Evolutionary conservation across 257 asterid genomes (phyloP).

Genomic region (Handroanthus guayacan): DNA sequence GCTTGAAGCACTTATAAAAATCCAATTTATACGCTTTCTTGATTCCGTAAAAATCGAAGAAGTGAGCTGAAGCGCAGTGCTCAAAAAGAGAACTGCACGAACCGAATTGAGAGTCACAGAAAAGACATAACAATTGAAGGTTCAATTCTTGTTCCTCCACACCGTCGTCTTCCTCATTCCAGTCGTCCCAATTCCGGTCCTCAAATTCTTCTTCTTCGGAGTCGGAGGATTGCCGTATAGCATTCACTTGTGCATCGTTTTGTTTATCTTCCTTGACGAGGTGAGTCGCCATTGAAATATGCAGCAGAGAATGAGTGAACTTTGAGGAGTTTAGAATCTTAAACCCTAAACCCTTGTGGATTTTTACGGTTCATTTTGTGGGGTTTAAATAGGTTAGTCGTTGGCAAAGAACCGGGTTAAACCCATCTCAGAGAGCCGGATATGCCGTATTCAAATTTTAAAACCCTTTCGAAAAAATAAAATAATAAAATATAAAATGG

Average conservation of each 20-base stretch:
- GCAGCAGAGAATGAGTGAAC: constrained; percentile 6
- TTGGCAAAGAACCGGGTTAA: neutral
- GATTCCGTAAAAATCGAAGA: constrained; percentile 61
- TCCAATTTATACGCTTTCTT: constrained; percentile 57
- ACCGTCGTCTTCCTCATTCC: constrained; percentile 51
- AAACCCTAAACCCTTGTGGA: constrained; percentile 40
- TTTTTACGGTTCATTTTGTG: constrained; percentile 18
- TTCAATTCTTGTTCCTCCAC: constrained; percentile 35
- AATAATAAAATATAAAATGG: too few species aligned
- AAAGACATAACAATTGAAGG: constrained; percentile 58
- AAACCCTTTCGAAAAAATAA: too few species aligned
- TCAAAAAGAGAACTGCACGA: constrained; percentile 62
- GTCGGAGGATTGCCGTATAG: constrained; percentile 31
- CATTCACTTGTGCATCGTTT: constrained; percentile 10
- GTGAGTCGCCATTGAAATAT: constrained; percentile 37
- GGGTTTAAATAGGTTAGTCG: neutral
- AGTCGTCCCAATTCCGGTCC: constrained; percentile 60
- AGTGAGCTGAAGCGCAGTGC: constrained; percentile 74
- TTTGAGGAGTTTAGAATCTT: constrained; percentile 12
- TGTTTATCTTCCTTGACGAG: constrained; percentile 30
- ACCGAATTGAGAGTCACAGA: constrained; percentile 61
- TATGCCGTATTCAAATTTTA: too few species aligned
- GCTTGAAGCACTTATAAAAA: constrained; percentile 82
- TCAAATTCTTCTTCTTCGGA: constrained; percentile 51
- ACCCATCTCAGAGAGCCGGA: neutral